Conservation (phyloP, 345 rosid species). For the Fremontodendron californicum region DNA sequence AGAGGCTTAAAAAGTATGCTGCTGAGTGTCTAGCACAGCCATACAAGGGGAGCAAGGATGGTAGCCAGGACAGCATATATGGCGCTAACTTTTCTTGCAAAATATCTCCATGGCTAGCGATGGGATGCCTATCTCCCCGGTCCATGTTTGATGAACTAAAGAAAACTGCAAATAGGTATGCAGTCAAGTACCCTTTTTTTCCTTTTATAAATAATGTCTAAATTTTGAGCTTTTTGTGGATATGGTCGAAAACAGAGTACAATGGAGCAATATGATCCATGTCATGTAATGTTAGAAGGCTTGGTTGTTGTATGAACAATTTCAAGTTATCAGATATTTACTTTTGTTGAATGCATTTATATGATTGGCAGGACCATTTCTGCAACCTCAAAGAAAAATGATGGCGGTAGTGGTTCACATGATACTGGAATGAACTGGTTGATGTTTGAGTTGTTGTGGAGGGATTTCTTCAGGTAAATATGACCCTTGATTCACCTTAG, state of each 20-base stretch:
- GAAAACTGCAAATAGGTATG: constrained; percentile 63
- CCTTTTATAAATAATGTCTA: neutral
- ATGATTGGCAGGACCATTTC: constrained; percentile 30
- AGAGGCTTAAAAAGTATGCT: constrained; percentile 68
- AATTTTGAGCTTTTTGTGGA: neutral
- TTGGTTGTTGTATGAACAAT: neutral
- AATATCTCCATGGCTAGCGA: constrained; percentile 90
- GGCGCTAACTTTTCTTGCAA: constrained; percentile 97
- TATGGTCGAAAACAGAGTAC: neutral
- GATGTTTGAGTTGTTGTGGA: constrained; percentile 85
- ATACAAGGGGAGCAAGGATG: constrained; percentile 51
- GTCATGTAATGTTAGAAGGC: neutral
- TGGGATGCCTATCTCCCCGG: constrained; percentile 92
- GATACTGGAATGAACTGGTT: constrained; percentile 72
- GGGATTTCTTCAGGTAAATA: constrained; percentile 92
- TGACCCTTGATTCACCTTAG: neutral
- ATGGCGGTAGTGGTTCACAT: constrained; percentile 36
- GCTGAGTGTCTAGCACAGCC: constrained; percentile 82
- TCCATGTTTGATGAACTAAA: constrained; percentile 89
- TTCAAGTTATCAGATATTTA: neutral
- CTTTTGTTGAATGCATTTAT: constrained; percentile 16
- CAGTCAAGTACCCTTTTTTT: neutral
- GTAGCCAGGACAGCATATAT: constrained; percentile 55
- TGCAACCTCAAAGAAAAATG: constrained; percentile 28
- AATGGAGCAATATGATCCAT: neutral